Evolutionary conservation across 2,329 filamentous ascomycete species (phyloP), one percentile per base, ranked within the genome.

Genomic region (Talaromyces albobiverticillius): DNA sequence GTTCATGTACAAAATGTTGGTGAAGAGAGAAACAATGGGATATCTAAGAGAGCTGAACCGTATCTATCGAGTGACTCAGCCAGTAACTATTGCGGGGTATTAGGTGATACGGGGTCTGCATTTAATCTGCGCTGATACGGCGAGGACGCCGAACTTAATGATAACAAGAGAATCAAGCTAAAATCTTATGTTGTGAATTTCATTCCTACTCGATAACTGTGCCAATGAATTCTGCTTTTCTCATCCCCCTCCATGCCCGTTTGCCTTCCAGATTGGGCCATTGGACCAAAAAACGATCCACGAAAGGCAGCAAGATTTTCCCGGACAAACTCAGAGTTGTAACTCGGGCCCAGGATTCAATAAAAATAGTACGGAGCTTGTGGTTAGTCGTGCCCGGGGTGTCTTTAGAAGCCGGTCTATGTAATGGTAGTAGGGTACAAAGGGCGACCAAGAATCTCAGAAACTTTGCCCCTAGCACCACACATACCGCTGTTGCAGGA

Each of bases 271-370:
- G 75, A 53, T 76, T 72, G 55, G 83, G 79, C 79, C 93, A 94
- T 76, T 96, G 92, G 53, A 95, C 90, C 50, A 95, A 70, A 64
- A 95, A 89, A 46, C 86, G 75, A 71, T 95, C 89, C 46, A 88
- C 88, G 38, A 95, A 76, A 60, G 77, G 74, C 55, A 87, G 72
- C 54, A 99, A 76, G 34, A 97, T 74, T 67, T 83, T 86, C 0
- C 93, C 94, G 34, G 90, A 95, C 56, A 96, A 70, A 73, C 93
- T 97, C 60, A 97, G 72, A 11, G 83, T 86, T 60, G 81, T 86
- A 14, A 95, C 89, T 14, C 94, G 82, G 2, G 94, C 93, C 87
- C 92, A 96, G 18, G 89, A 94, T 77, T 99, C 94, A 25, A 96
- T 82, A 68, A 94, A 99, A 13, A 97, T 77, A 9, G 88, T 86